phyloP scores from a whole-genome alignment of 768 basidiomycete genomes.

The Trametes gibbosa region DNA sequence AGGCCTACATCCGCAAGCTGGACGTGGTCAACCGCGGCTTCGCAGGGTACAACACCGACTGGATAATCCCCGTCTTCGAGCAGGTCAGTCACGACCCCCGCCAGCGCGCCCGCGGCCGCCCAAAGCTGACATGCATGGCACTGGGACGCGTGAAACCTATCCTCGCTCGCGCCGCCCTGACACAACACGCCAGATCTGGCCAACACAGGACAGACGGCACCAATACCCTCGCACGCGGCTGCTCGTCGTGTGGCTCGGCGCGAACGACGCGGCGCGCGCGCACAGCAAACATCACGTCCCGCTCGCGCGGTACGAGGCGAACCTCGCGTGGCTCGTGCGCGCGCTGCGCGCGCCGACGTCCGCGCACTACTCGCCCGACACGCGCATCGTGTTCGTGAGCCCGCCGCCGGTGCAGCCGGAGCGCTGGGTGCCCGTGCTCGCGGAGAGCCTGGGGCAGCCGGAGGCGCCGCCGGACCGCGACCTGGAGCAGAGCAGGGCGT shows the following conservation, averaged over 20 bases:
- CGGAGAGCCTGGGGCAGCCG: constrained; percentile 32
- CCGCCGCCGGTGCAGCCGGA: constrained; percentile 81
- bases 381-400: constrained; percentile 75
- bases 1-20: constrained; percentile 73
- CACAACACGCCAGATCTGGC: constrained; percentile 57
- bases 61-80: constrained; percentile 78
- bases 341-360: constrained; percentile 64
- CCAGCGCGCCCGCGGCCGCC: too few relatives aligned
- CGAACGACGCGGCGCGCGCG: constrained; percentile 77
- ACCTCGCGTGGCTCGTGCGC: constrained; percentile 60
- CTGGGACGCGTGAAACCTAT: background rate
- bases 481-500: constrained; percentile 60
- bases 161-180: too few relatives aligned
- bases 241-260: constrained; percentile 85
- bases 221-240: constrained; percentile 61
- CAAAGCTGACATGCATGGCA: background rate
- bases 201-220: constrained; percentile 46
- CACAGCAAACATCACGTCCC: constrained; percentile 79
- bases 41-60: constrained; percentile 83
- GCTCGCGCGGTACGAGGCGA: constrained; percentile 56
- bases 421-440: constrained; percentile 50
- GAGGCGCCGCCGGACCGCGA: constrained; percentile 55
- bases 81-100: constrained; percentile 56
- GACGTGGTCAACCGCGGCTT: constrained; percentile 87
- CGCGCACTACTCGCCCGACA: constrained; percentile 65